Evolutionary conservation across 2,329 filamentous ascomycete genomes (phyloP).

Genomic region (Myrmaecium sp.): DNA sequence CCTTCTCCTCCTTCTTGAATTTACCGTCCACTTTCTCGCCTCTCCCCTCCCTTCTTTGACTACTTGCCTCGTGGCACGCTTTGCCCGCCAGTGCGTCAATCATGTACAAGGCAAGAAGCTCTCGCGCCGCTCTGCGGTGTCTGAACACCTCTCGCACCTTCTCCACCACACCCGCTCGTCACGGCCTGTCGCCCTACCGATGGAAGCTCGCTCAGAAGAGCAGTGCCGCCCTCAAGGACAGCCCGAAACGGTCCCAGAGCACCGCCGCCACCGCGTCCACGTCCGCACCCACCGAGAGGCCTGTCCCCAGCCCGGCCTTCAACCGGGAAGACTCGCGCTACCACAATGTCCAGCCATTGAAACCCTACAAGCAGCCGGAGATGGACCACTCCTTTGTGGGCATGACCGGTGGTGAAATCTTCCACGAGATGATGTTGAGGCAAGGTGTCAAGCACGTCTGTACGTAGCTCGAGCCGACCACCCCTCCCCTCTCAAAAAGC

Average conservation of each 20-base stretch:
- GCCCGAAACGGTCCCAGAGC: constrained; percentile 25
- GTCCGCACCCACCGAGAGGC: constrained; percentile 16
- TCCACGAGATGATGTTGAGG: constrained; percentile 97
- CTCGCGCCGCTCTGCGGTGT: constrained; percentile 21
- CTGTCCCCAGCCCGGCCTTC: constrained; percentile 31
- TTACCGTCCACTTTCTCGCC: not conserved
- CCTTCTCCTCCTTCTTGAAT: not conserved
- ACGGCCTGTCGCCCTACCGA: constrained; percentile 28
- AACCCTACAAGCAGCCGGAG: constrained; percentile 29
- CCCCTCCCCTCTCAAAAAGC: constrained; percentile 5
- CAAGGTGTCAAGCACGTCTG: constrained; percentile 87
- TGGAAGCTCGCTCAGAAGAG: too few relatives aligned
- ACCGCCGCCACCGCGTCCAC: constrained; percentile 23
- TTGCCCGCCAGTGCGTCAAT: constrained; percentile 8
- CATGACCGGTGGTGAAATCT: constrained; percentile 89
- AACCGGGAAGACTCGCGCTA: constrained; percentile 27
- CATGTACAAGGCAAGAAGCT: constrained; percentile 18
- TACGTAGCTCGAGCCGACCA: constrained; percentile 32
- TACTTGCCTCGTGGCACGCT: not conserved
- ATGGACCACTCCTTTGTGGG: constrained; percentile 61
- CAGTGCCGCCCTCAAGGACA: constrained; percentile 20
- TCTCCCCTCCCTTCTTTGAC: constrained; percentile 2
- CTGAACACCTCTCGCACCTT: constrained; percentile 25
- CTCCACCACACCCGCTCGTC: constrained; percentile 22
- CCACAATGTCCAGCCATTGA: constrained; percentile 27